A percentile compares a stretch with the other conserved stretches of the same genome.
phyloP scores from a whole-genome alignment of 1,284 basidiomycete species.

The Ganoderma sinense region DNA sequence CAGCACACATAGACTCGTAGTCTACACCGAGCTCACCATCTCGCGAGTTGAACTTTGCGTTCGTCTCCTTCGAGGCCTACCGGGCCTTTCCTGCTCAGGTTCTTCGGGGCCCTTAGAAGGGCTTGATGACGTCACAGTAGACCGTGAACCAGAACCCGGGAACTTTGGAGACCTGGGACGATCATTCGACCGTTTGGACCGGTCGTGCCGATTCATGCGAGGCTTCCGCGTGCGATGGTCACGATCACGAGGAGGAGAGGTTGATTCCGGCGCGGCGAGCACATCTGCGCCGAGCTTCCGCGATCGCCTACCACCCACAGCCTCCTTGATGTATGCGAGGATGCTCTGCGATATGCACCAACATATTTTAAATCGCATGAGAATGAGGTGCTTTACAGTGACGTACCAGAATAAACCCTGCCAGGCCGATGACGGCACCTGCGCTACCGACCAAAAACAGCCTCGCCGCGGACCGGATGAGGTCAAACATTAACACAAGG shows the following conservation, averaged over 20 bases:
- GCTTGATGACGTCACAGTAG: no score
- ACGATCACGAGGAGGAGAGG: conserved; percentile 6
- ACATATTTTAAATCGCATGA: not conserved
- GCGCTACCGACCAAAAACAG: conserved; percentile 22
- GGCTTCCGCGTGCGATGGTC: not conserved
- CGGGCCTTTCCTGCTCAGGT: not conserved
- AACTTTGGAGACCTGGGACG: not conserved
- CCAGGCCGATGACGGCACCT: conserved; percentile 22
- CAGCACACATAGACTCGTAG: not conserved
- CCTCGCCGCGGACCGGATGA: conserved; percentile 13
- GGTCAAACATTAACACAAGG: conserved; percentile 17
- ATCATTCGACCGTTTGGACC: not conserved
- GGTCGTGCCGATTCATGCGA: not conserved
- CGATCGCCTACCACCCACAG: not conserved
- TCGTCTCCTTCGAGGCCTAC: not conserved
- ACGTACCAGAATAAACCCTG: conserved; percentile 27
- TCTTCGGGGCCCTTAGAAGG: not conserved
- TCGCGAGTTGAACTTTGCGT: not conserved
- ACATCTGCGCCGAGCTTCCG: not conserved
- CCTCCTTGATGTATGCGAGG: conserved; percentile 10
- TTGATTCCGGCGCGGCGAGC: not conserved
- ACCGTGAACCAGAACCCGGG: not conserved
- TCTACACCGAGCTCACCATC: not conserved
- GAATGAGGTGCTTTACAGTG: not conserved
- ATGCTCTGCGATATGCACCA: conserved; percentile 15